Evolutionary conservation across 257 asterid species (phyloP).

Genomic region (Solanum peruvianum): DNA sequence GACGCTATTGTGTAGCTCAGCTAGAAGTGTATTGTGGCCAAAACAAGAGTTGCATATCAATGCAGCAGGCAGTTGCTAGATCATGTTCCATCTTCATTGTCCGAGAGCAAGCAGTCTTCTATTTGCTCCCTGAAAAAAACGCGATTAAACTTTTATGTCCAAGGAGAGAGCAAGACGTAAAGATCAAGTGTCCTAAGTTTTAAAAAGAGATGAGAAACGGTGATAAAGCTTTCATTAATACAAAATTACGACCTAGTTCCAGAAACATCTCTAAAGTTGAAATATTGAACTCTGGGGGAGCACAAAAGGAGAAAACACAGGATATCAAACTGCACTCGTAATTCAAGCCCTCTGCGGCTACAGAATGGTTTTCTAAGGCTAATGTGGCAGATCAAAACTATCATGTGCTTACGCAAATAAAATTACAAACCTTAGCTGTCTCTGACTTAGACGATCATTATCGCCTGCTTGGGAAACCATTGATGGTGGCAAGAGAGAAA

Average conservation of each 20-base stretch:
- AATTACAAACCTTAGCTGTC: constrained; percentile 35
- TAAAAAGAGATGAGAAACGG: background rate
- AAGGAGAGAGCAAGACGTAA: background rate
- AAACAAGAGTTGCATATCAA: background rate
- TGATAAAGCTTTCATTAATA: background rate
- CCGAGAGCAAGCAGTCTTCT: constrained; percentile 63
- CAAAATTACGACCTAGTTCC: background rate
- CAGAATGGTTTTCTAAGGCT: background rate
- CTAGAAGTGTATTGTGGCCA: background rate
- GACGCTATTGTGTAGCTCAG: background rate
- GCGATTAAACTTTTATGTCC: background rate
- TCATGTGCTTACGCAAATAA: background rate
- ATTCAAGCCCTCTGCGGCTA: background rate
- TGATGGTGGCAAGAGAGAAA: constrained; percentile 53
- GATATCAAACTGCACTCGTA: background rate
- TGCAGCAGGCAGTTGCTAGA: background rate
- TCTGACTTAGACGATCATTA: constrained; percentile 7
- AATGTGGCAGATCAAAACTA: background rate
- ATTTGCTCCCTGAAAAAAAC: constrained; percentile 46
- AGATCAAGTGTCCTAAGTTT: background rate
- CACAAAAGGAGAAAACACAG: background rate
- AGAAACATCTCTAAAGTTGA: background rate
- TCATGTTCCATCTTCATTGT: constrained; percentile 48
- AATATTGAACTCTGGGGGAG: background rate
- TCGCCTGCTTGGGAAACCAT: constrained; percentile 20